phyloP scores from a whole-genome alignment of 176 grass and related monocot species.

The Oropetium thomaeum region DNA sequence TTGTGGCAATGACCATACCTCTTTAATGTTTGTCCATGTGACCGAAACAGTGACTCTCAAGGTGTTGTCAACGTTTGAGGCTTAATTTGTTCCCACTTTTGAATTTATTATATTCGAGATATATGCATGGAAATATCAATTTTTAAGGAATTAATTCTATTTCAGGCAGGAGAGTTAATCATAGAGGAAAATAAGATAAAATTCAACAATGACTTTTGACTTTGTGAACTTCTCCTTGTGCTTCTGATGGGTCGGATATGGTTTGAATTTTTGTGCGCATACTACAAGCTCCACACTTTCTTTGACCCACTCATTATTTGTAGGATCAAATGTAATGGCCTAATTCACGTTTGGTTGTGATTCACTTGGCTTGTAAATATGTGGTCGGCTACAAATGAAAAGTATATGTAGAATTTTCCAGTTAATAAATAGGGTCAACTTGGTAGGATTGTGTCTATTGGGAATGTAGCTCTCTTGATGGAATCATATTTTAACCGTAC shows the following conservation, averaged over 20 bases:
- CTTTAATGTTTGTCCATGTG: slow-evolving; percentile 33
- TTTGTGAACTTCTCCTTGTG: background rate
- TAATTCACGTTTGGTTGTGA: too few species aligned
- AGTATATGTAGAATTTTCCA: too few species aligned
- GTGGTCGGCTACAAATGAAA: too few species aligned
- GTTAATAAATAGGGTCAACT: slow-evolving; percentile 12
- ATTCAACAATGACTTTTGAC: background rate
- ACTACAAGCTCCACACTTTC: background rate
- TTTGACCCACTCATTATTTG: too few species aligned
- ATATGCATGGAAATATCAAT: background rate
- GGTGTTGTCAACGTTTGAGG: slow-evolving; percentile 24
- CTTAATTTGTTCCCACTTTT: background rate
- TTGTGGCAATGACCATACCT: slow-evolving; percentile 25
- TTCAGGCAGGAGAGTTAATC: background rate
- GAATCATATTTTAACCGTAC: too few species aligned
- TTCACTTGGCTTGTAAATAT: too few species aligned
- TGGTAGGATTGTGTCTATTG: background rate
- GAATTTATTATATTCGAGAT: slow-evolving; percentile 12
- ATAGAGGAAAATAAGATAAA: background rate
- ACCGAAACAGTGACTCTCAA: slow-evolving; percentile 6
- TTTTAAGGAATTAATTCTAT: background rate
- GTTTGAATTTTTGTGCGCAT: background rate
- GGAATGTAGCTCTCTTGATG: background rate
- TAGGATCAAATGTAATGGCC: too few species aligned
- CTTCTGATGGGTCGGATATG: background rate